Conservation (phyloP, 192 early-diverging fungal genomes). For the Lobosporangium transversale region DNA sequence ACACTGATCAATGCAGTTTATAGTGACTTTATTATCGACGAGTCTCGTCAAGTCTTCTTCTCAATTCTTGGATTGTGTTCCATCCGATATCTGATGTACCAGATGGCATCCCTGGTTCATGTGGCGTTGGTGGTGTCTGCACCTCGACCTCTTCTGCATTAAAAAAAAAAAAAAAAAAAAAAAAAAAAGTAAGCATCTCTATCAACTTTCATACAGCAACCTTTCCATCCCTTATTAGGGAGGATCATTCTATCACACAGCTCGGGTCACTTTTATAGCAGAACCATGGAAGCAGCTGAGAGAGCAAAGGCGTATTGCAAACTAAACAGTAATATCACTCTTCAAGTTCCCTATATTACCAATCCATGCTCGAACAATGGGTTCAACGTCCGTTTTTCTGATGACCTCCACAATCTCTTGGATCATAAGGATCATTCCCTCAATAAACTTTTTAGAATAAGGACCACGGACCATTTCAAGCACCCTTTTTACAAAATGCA, state of each 20-base stretch:
- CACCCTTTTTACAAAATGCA: conserved; percentile 72
- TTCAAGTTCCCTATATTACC: no score
- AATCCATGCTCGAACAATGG: conserved; percentile 44
- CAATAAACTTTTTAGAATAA: conserved; percentile 57
- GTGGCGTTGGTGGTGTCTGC: conserved; percentile 17
- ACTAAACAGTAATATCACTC: no score
- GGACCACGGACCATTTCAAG: conserved; percentile 57
- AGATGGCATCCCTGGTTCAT: conserved; percentile 1
- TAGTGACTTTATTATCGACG: conserved; percentile 9
- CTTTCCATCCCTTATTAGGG: no score
- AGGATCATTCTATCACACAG: background rate
- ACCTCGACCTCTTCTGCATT: conserved; percentile 34
- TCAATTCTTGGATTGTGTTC: conserved; percentile 32
- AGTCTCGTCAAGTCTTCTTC: conserved; percentile 35
- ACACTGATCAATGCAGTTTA: background rate
- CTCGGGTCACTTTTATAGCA: no score
- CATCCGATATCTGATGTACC: conserved; percentile 13
- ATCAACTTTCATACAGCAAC: no score
- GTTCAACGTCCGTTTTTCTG: conserved; percentile 43
- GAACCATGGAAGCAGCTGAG: background rate
- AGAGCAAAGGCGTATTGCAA: no score
- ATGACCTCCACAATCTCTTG: conserved; percentile 55
- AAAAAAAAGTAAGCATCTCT: background rate
- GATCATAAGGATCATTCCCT: conserved; percentile 55
- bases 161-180: conserved; percentile 4